Base-by-base conservation (phyloP, 2,329 filamentous ascomycete species). In the Phaeosphaeriaceae sp. region DNA sequence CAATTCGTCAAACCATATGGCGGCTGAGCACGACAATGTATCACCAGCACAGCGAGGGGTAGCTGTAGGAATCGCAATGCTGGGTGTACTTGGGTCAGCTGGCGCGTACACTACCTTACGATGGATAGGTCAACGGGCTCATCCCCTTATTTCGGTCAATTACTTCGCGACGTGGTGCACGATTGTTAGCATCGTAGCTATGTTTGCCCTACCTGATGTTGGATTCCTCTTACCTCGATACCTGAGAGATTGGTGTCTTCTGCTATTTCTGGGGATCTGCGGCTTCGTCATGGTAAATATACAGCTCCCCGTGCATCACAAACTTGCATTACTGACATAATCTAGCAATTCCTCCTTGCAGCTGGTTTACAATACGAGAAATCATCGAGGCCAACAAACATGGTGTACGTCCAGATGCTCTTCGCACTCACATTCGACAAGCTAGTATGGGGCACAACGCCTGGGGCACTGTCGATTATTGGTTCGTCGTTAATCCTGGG, bases 91-190 rank as follows among this genome's bases (percentile, higher is more conserved):
- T 0, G 93, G 93, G 9, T 86, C 88, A 7, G 88, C 91, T 0
- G 85, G 85, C 2, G 91, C 92, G 7, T 93, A 89, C 70, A 92
- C 88, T 0, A 86, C 86, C 0, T 90, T 97, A 62, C 85, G 92
- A 17, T 88, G 89, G 77, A 94, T 97, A 60, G 93, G 93, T 15
- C 86, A 87, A 66, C 85, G 91, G 25, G 90, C 91, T 0, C 92
- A 96, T 72, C 87, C 93, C 0, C 81, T 97, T n/a, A 88, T 96
- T 56, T 90, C 87, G 1, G 91, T 96, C 55, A 96, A 92, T 69
- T 96, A 93, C 77, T 96, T 97, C 70, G 87, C 88, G 2, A 80
- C 82, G 0, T 89, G 86, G 79, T 91, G 89, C 67, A 89, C 87
- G 0, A 67, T 93, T 2, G 87, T 96, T 48, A 89, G 88, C 45